A percentile compares a stretch with the other conserved stretches of the same genome.
Conservation (phyloP, 495 filamentous ascomycete genomes). For the Trichoderma orchidacearum region DNA sequence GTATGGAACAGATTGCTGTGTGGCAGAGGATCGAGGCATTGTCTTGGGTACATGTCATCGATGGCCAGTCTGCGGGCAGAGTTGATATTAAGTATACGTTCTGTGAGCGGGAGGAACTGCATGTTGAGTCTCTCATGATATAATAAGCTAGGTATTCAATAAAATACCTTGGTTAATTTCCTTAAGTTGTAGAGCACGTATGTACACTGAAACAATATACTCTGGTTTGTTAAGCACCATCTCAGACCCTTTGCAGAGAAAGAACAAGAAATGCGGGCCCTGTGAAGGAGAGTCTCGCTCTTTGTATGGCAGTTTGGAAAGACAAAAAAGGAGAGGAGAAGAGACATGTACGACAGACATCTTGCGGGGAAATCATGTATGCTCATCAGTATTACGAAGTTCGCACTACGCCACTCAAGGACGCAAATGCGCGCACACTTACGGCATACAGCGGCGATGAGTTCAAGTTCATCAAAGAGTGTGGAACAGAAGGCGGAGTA, state of each 20-base stretch:
- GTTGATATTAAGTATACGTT: conserved; percentile 18
- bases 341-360: background rate
- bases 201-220: too few species aligned
- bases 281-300: background rate
- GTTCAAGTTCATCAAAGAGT: background rate
- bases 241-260: too few species aligned
- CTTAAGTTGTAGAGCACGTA: too few species aligned
- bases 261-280: too few species aligned
- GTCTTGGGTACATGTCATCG: conserved; percentile 9
- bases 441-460: background rate
- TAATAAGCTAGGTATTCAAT: conserved; percentile 2
- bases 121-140: conserved; percentile 12
- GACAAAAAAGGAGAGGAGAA: background rate
- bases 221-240: too few species aligned
- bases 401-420: background rate
- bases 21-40: conserved; percentile 15
- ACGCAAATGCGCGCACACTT: background rate
- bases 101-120: conserved; percentile 8
- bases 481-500: background rate
- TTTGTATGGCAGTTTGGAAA: background rate
- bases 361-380: background rate
- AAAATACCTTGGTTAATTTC: too few species aligned
- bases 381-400: background rate
- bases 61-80: conserved; percentile 9
- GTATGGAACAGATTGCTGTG: conserved; percentile 12